Evolutionary conservation across 73 alveolate species (phyloP).

Genomic region (Diophrys sp.): DNA sequence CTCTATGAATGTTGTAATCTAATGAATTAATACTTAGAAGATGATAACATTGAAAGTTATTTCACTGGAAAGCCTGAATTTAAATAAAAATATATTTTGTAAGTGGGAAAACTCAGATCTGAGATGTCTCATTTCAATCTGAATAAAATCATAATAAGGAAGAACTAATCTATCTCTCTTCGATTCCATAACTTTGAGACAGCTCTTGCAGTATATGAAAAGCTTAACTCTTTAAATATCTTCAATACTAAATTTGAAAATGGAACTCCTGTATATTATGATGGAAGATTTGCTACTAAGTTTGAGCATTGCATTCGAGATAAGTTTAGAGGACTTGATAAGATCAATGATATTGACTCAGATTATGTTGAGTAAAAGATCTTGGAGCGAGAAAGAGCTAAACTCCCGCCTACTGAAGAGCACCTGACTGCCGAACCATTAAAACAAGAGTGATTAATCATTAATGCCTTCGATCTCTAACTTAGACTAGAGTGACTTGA

Average conservation of each 20-base stretch:
- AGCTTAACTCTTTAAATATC: background rate
- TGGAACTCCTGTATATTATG: conserved; percentile 48
- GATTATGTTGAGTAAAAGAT: background rate
- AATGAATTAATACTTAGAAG: no score
- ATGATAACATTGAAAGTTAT: no score
- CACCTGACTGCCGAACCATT: no score
- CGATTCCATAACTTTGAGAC: conserved; percentile 37
- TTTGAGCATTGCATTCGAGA: conserved; percentile 55
- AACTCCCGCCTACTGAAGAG: no score
- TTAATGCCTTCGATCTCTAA: no score
- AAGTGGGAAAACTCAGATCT: conserved; percentile 34
- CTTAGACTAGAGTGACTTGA: no score
- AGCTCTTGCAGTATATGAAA: conserved; percentile 14
- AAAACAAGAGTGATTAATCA: no score
- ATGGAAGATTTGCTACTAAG: conserved; percentile 52
- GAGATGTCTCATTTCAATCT: conserved; percentile 29
- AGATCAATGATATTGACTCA: background rate
- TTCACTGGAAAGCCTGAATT: no score
- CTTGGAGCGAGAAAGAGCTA: background rate
- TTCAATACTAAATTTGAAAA: background rate
- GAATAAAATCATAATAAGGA: conserved; percentile 22
- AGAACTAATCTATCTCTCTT: conserved; percentile 16
- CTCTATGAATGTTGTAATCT: conserved; percentile 20
- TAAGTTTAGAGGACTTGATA: conserved; percentile 35
- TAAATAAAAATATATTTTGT: no score